These are phyloP conservation scores for Allium cepa DNA, from an alignment of 106 monocot species.

Conservation along the genomic window DNA sequence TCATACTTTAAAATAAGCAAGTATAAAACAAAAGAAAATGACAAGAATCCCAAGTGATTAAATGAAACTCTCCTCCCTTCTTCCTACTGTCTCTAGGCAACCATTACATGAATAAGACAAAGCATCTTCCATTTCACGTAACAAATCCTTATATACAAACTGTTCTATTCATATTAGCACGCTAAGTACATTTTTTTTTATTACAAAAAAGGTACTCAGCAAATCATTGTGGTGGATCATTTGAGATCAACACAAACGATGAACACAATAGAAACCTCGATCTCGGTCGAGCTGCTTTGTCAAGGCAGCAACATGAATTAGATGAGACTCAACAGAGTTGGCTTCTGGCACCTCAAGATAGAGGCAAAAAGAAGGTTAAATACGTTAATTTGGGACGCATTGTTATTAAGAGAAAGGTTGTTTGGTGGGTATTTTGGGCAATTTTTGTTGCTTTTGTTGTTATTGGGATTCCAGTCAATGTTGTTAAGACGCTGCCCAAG, in stretches of 20 bases:
- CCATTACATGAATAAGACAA: too few species aligned
- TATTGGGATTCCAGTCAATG: conserved; percentile 67
- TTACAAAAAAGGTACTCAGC: conserved; percentile 30
- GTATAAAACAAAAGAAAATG: too few species aligned
- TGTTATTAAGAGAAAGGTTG: conserved; percentile 56
- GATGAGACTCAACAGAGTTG: conserved; percentile 91
- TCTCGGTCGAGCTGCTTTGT: conserved; percentile 40
- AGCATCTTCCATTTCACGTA: too few species aligned
- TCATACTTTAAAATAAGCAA: too few species aligned
- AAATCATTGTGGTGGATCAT: conserved; percentile 87
- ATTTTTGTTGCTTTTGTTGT: conserved; percentile 43
- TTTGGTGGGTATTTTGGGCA: conserved; percentile 39
- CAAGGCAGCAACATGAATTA: conserved; percentile 24
- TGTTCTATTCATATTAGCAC: neutral
- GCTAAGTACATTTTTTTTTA: too few species aligned
- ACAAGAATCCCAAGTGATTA: too few species aligned
- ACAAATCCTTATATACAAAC: too few species aligned
- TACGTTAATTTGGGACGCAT: conserved; percentile 90
- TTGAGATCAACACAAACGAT: conserved; percentile 64
- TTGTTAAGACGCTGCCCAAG: conserved; percentile 65
- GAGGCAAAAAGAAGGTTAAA: conserved; percentile 50
- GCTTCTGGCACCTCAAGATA: conserved; percentile 60
- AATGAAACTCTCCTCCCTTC: too few species aligned
- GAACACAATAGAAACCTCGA: conserved; percentile 64
- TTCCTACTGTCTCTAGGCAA: too few species aligned